phyloP scores from a whole-genome alignment of 805 yeast genomes.

The Spathaspora sp. region DNA sequence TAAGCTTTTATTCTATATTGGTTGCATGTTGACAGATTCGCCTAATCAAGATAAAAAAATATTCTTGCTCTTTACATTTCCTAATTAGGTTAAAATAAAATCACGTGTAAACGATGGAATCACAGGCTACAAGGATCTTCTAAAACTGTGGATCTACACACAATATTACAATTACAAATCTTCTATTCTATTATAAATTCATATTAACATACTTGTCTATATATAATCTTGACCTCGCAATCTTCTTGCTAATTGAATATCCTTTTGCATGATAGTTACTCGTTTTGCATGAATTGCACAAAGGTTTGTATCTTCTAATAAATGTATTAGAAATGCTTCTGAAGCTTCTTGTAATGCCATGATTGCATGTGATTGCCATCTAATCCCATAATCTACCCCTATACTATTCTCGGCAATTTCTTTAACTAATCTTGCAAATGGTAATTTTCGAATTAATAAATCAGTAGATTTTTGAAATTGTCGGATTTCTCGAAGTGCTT shows the following conservation, averaged over 20 bases:
- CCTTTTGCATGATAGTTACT: conserved; percentile 98
- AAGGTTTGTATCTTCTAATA: conserved; percentile 96
- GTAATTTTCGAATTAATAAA: conserved; percentile 90
- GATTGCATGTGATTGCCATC: conserved; percentile 96
- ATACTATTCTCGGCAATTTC: conserved; percentile 94
- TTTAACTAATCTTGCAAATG: conserved; percentile 95
- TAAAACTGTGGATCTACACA: no score
- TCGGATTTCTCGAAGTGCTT: conserved; percentile 94
- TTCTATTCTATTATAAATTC: no score
- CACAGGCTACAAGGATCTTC: background rate
- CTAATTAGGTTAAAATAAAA: conserved; percentile 2
- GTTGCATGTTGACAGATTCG: background rate
- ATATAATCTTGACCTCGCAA: conserved; percentile 89
- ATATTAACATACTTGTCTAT: background rate
- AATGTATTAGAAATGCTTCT: conserved; percentile 93
- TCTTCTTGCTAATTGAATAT: conserved; percentile 96
- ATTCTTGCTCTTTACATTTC: background rate
- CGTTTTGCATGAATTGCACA: conserved; percentile 99
- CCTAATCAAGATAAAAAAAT: background rate
- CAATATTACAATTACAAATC: no score
- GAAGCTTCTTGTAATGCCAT: conserved; percentile 98
- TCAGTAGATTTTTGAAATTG: conserved; percentile 97
- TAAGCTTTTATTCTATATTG: no score
- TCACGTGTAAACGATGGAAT: background rate
- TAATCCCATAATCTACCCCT: conserved; percentile 67